Percentiles rank a stretch among this genome's conserved stretches.
Evolutionary conservation across 1,284 basidiomycete genomes (phyloP).

Genomic region (Tilletia indica): DNA sequence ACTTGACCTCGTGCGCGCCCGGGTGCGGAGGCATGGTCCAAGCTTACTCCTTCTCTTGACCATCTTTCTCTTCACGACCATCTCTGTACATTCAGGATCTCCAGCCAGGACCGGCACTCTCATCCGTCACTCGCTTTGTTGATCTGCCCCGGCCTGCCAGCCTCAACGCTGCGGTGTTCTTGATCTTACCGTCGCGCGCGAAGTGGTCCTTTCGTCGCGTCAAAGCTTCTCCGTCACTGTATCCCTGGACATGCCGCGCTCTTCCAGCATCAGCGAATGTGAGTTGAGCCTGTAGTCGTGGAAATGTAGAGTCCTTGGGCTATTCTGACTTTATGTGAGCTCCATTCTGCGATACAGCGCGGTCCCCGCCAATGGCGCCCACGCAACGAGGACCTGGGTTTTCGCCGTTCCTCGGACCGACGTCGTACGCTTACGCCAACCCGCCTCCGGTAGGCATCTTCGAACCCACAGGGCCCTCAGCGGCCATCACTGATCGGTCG

Average conservation of each 20-base stretch:
- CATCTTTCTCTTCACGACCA: too few species aligned
- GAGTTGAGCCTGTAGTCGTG: not conserved
- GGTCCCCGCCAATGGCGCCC: constrained; percentile 4
- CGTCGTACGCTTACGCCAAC: not conserved
- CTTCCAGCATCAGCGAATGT: constrained; percentile 3
- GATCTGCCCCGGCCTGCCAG: too few species aligned
- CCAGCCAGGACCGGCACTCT: too few species aligned
- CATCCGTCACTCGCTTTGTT: too few species aligned
- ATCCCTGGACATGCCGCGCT: not conserved
- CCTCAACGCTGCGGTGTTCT: too few species aligned
- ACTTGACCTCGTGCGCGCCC: not conserved
- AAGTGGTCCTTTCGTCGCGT: too few species aligned
- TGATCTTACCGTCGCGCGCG: too few species aligned
- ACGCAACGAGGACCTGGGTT: not conserved
- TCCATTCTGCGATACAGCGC: not conserved
- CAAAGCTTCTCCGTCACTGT: too few species aligned
- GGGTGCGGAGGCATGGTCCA: constrained; percentile 1
- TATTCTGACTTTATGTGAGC: too few species aligned
- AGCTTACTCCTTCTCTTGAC: not conserved
- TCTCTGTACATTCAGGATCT: too few species aligned
- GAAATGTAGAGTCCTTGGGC: too few species aligned
- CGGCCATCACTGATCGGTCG: constrained; percentile 13
- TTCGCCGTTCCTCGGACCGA: constrained; percentile 8
- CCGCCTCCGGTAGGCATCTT: constrained; percentile 10
- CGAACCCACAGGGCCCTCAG: constrained; percentile 8